Evolutionary conservation across 495 filamentous ascomycete species (phyloP).

Genomic region (Neurospora sp.): DNA sequence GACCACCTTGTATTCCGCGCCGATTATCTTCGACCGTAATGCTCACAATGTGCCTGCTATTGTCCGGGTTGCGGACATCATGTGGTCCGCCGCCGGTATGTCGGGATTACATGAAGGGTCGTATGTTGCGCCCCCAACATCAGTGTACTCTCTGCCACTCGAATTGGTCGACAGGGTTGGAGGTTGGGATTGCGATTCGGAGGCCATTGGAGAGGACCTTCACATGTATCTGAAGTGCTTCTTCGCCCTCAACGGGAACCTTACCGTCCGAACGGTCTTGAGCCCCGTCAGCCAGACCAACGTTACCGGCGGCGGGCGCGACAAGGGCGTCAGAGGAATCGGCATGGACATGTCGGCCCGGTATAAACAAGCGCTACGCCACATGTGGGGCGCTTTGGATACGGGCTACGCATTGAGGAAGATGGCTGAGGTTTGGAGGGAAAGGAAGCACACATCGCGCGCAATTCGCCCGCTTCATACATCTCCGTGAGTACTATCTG

Average conservation of each 20-base stretch:
- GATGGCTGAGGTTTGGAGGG: constrained; percentile 36
- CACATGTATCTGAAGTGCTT: constrained; percentile 72
- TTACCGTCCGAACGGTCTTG: constrained; percentile 44
- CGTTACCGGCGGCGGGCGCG: constrained; percentile 43
- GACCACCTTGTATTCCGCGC: constrained; percentile 53
- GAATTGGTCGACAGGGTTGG: constrained; percentile 51
- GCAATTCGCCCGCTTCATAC: constrained; percentile 43
- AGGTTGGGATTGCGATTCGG: constrained; percentile 56
- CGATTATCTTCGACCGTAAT: constrained; percentile 66
- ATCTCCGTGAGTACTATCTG: constrained; percentile 23
- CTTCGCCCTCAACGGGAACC: constrained; percentile 54
- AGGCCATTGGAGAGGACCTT: constrained; percentile 61
- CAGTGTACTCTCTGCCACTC: constrained; percentile 58
- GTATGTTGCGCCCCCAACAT: constrained; percentile 53
- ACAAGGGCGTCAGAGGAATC: constrained; percentile 37
- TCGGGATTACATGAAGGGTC: constrained; percentile 53
- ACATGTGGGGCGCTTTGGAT: constrained; percentile 67
- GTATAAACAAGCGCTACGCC: constrained; percentile 55
- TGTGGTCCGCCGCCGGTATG: constrained; percentile 56
- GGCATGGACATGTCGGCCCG: constrained; percentile 45
- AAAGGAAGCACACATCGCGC: constrained; percentile 37
- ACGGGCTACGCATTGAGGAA: constrained; percentile 49
- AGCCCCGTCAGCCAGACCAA: constrained; percentile 61
- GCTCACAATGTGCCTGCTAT: constrained; percentile 52
- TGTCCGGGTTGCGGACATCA: constrained; percentile 58